Evolutionary conservation across 768 basidiomycete genomes (phyloP).

Genomic region (Rhodotorula diobovata): DNA sequence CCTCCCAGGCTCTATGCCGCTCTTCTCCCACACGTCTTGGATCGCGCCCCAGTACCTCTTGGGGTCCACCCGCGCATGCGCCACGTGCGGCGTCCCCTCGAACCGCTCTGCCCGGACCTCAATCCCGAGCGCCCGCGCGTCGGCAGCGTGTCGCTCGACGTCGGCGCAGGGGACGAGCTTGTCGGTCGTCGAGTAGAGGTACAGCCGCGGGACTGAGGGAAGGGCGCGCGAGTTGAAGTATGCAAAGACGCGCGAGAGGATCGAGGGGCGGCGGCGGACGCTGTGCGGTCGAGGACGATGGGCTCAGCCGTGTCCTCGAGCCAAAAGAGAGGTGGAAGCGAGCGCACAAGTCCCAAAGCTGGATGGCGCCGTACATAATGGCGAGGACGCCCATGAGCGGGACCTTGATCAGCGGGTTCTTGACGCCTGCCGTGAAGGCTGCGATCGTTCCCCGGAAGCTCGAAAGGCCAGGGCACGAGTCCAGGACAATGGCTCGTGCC

Average conservation of each 20-base stretch:
- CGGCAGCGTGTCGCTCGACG: slow-evolving; percentile 36
- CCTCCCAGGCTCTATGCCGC: background rate
- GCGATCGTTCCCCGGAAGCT: slow-evolving; percentile 11
- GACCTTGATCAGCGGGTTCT: background rate
- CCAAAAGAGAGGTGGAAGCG: no score
- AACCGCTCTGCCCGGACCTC: slow-evolving; percentile 26
- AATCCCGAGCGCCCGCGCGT: slow-evolving; percentile 1
- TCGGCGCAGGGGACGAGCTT: slow-evolving; percentile 32
- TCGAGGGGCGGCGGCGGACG: slow-evolving; percentile 14
- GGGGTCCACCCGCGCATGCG: slow-evolving; percentile 33
- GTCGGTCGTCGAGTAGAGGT: slow-evolving; percentile 40
- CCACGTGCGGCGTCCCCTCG: slow-evolving; percentile 36
- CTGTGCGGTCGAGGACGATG: slow-evolving; percentile 2
- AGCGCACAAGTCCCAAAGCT: slow-evolving; percentile 14
- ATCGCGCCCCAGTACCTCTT: slow-evolving; percentile 39
- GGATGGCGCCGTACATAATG: background rate
- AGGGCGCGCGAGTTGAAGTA: slow-evolving; percentile 29
- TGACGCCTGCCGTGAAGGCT: slow-evolving; percentile 37
- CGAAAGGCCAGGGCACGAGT: slow-evolving; percentile 40
- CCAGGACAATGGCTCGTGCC: slow-evolving; percentile 29
- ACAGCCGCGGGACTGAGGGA: slow-evolving; percentile 34
- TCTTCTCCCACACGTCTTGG: slow-evolving; percentile 29
- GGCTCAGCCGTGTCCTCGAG: background rate
- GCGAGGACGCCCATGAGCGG: background rate
- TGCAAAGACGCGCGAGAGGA: slow-evolving; percentile 8